Evolutionary conservation across 2,329 filamentous ascomycete species (phyloP).

Genomic region (Camillea tinctor): DNA sequence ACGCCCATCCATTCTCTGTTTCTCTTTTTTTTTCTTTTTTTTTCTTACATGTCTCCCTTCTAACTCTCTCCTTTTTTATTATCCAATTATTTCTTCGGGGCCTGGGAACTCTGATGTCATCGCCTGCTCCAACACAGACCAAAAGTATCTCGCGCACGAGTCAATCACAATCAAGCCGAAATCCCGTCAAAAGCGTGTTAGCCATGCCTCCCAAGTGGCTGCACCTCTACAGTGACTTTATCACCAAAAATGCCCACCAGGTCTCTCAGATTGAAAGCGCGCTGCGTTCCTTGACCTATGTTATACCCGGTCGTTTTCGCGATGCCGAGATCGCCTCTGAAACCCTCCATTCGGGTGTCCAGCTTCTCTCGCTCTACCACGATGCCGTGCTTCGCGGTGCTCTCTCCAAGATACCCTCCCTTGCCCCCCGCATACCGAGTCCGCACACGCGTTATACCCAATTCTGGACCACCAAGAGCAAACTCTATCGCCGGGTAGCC

Average conservation of each 20-base stretch:
- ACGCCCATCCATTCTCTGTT: background rate
- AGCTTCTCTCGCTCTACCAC: conserved; percentile 90
- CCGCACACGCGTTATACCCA: conserved; percentile 66
- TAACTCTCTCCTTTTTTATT: background rate
- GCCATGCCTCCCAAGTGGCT: conserved; percentile 65
- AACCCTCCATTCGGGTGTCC: conserved; percentile 82
- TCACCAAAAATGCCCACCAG: conserved; percentile 89
- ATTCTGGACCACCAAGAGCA: conserved; percentile 62
- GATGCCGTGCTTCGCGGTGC: conserved; percentile 74
- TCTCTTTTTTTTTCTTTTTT: background rate
- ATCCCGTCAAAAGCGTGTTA: conserved; percentile 44
- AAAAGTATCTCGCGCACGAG: conserved; percentile 21
- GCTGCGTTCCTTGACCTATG: conserved; percentile 88
- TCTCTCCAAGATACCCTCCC: conserved; percentile 60
- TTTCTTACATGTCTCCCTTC: background rate
- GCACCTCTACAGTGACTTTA: conserved; percentile 79
- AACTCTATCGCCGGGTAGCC: conserved; percentile 77
- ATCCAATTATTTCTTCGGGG: background rate
- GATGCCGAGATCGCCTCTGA: conserved; percentile 96
- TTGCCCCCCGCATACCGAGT: conserved; percentile 52
- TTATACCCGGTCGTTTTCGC: conserved; percentile 86
- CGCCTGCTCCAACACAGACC: background rate
- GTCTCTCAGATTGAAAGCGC: conserved; percentile 95
- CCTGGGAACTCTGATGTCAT: background rate
- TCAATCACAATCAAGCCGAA: conserved; percentile 14